phyloP scores from a whole-genome alignment of 202 grass and related monocot genomes.

The Digitaria exilis region DNA sequence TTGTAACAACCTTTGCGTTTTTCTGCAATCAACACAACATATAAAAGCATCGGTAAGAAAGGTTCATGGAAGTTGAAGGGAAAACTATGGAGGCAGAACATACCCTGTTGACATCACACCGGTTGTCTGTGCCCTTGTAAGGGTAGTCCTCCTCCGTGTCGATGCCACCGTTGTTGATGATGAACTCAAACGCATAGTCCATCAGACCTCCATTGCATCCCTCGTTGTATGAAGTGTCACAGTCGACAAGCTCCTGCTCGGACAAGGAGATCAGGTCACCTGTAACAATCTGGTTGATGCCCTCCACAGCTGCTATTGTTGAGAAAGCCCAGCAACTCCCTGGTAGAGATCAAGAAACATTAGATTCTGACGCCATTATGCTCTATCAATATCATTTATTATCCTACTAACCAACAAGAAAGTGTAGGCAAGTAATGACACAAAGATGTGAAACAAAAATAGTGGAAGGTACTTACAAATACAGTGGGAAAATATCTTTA shows the following conservation, averaged over 20 bases:
- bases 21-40: slow-evolving; percentile 52
- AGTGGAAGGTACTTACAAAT: not conserved
- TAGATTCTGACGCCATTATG: not conserved
- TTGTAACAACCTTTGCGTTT: slow-evolving; percentile 75
- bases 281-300: slow-evolving; percentile 78
- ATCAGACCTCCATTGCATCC: slow-evolving; percentile 93
- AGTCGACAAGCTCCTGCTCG: slow-evolving; percentile 93
- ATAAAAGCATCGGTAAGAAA: not conserved
- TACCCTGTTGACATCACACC: slow-evolving; percentile 69
- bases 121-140: slow-evolving; percentile 55
- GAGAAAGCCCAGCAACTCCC: slow-evolving; percentile 97
- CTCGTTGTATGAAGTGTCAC: slow-evolving; percentile 78
- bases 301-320: slow-evolving; percentile 77
- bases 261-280: slow-evolving; percentile 70
- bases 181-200: slow-evolving; percentile 89
- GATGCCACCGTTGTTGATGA: slow-evolving; percentile 72
- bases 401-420: not conserved
- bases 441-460: not conserved
- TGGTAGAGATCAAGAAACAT: slow-evolving; percentile 33
- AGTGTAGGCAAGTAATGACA: not conserved
- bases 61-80: not conserved
- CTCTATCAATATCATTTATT: not conserved
- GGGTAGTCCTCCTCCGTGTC: slow-evolving; percentile 70
- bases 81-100: not conserved
- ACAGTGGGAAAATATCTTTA: not conserved